Evolutionary conservation across 2,329 filamentous ascomycete species (phyloP).

Genomic region (Diaporthe sp.): DNA sequence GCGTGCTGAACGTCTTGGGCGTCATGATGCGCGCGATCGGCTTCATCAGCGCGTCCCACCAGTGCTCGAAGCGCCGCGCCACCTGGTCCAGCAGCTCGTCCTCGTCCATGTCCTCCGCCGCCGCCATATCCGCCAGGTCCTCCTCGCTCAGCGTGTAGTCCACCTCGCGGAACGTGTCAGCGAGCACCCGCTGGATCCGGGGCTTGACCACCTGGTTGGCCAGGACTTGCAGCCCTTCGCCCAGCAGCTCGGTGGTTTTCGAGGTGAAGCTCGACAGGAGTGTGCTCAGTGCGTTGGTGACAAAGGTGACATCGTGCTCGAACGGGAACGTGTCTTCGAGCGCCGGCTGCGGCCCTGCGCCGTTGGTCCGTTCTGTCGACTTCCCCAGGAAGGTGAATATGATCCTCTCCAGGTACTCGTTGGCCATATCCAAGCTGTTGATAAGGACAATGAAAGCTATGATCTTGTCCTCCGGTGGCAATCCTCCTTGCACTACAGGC

Average conservation of each 20-base stretch:
- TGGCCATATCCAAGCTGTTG: conserved; percentile 94
- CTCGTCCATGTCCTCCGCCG: conserved; percentile 66
- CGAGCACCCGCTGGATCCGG: conserved; percentile 85
- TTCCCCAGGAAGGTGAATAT: conserved; percentile 75
- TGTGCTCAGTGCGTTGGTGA: conserved; percentile 75
- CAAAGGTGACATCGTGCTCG: conserved; percentile 78
- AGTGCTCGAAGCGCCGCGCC: conserved; percentile 82
- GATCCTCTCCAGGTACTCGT: conserved; percentile 91
- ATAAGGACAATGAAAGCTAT: conserved; percentile 92
- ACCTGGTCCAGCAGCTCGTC: conserved; percentile 76
- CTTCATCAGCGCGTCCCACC: conserved; percentile 88
- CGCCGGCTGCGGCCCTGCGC: conserved; percentile 54
- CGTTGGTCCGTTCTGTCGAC: conserved; percentile 52
- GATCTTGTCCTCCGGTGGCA: conserved; percentile 90
- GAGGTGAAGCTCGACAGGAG: conserved; percentile 80
- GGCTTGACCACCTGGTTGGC: conserved; percentile 90
- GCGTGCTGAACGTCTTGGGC: conserved; percentile 78
- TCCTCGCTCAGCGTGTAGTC: conserved; percentile 83
- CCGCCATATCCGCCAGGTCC: conserved; percentile 69
- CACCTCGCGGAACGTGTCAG: conserved; percentile 90
- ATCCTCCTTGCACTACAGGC: conserved; percentile 79
- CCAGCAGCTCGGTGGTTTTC: conserved; percentile 86
- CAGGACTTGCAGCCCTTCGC: conserved; percentile 86
- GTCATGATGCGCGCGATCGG: conserved; percentile 90
- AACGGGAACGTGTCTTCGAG: conserved; percentile 83